Base-by-base conservation (phyloP, 305 asterid genomes). In the Fraxinus albicans region DNA sequence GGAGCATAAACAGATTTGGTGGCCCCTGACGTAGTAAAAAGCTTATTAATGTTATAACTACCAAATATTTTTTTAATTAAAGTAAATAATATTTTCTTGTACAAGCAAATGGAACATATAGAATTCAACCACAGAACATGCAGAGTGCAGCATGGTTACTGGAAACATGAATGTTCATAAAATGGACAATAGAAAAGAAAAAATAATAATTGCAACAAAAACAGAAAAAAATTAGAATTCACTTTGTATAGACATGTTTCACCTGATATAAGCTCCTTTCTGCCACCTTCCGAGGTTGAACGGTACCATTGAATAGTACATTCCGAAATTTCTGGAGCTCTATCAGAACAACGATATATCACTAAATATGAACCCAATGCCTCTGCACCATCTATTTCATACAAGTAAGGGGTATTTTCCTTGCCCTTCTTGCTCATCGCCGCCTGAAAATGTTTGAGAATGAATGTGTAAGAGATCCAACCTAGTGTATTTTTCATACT, bases 241-340 rank as follows among this genome's bases (percentile, higher is more conserved):
- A 63, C 34, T 63, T 29, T 15, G 19, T 12, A 36, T 35, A 19
- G 55, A 79, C 76, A 60, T 12, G 25, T 65, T 78, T 79, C 6
- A 95, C 98, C 98, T 91, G 98, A 90, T 87, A 95, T 91, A 85
- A 90, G 93, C 83, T 95, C 97, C 91, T 82, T 92, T 83, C 90
- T 90, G 81, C 90, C 94, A 50, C 85, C 89, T 84, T 93, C 98
- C 69, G 94, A 83, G 55, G 93, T 84, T 44, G 92, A 88, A 33
- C 98, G 97, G 80, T 84, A 91, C 99, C 99, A 96, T 82, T 93
- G 98, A 79, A 93, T 89, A 63, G 92, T 77, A 84, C 96, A 94
- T 82, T 91, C 89, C 0, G 93, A 91, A 80, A 91, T 88, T 29
- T 91, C 92, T 19, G 90, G 93, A 69, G 91, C 93, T 86, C 84